Conservation (phyloP, 2,329 filamentous ascomycete genomes). For the Trichoderma hamatum region DNA sequence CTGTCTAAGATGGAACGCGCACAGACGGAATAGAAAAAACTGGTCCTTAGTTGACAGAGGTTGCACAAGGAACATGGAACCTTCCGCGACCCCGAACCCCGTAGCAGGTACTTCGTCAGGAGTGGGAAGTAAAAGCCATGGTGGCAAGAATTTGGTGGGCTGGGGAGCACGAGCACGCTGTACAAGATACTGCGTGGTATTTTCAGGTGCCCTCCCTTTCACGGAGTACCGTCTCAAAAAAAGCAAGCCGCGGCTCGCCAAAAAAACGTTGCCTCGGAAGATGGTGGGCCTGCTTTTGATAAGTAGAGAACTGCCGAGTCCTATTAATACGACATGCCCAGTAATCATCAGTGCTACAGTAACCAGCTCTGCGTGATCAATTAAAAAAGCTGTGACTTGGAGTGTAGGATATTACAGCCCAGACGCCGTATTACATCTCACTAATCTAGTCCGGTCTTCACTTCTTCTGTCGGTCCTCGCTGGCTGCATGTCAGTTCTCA, state of each 20-base stretch:
- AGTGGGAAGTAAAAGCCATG: background rate
- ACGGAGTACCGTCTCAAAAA: background rate
- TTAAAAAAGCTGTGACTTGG: background rate
- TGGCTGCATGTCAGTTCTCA: background rate
- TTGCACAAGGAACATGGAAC: slow-evolving; percentile 4
- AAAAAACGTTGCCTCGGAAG: background rate
- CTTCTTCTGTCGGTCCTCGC: background rate
- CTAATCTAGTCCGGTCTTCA: background rate
- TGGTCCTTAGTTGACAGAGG: background rate
- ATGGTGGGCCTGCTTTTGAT: background rate
- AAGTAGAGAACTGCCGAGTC: background rate
- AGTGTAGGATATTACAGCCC: background rate
- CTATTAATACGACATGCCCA: background rate
- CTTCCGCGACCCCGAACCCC: slow-evolving; percentile 2
- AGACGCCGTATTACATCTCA: background rate
- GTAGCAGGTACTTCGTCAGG: background rate
- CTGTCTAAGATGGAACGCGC: background rate
- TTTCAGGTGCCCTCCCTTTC: background rate
- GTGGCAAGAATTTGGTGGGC: background rate
- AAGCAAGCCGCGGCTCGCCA: background rate
- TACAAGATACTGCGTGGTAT: background rate
- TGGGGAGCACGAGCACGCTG: background rate
- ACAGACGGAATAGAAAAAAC: background rate
- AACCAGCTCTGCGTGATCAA: background rate
- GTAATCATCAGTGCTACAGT: no score